Conservation (phyloP, 306 rosid genomes). For the Quercus ilex region DNA sequence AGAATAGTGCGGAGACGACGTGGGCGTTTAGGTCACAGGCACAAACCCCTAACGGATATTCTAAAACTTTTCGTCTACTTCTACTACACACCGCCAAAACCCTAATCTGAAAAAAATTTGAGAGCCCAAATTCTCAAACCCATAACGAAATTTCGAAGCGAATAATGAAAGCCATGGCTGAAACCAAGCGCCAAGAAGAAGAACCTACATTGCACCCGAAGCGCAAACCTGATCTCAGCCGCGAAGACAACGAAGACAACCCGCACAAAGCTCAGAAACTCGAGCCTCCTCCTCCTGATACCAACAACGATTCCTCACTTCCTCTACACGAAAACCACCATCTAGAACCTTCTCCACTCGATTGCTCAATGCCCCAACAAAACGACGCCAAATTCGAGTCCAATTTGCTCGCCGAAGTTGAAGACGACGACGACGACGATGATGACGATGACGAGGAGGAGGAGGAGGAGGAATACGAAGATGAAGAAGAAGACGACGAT, state of each 20-base stretch:
- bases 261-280: slow-evolving; percentile 53
- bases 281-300: not conserved
- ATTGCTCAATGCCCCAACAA: slow-evolving; percentile 23
- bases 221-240: slow-evolving; percentile 51
- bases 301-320: slow-evolving; percentile 4
- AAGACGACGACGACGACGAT: no score
- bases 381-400: slow-evolving; percentile 17
- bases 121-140: not conserved
- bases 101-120: not conserved
- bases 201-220: slow-evolving; percentile 55
- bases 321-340: not conserved
- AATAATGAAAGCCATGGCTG: slow-evolving; percentile 48
- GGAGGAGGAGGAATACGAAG: slow-evolving; percentile 17
- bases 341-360: slow-evolving; percentile 11
- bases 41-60: not conserved
- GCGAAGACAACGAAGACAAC: slow-evolving; percentile 30
- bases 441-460: not conserved
- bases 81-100: not conserved
- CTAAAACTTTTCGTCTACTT: not conserved
- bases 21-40: no score
- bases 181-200: slow-evolving; percentile 36
- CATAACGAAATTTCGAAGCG: not conserved
- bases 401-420: slow-evolving; percentile 18
- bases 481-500: not conserved
- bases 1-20: no score